Conservation (phyloP, 805 yeast genomes). For the Lipomyces oligophaga region DNA sequence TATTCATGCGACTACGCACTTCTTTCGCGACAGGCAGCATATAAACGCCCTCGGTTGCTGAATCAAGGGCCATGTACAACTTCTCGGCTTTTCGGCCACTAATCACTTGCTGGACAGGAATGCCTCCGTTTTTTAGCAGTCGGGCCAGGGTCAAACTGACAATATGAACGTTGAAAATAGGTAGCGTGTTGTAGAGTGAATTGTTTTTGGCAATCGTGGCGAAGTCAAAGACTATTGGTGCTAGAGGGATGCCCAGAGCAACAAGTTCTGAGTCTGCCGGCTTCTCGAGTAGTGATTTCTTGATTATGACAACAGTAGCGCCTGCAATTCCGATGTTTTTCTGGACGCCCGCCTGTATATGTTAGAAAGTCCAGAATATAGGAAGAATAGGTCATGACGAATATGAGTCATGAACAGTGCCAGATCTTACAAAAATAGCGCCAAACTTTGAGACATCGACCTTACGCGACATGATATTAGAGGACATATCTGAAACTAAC, state of each 20-base stretch:
- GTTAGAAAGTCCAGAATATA: not conserved
- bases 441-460: constrained; percentile 84
- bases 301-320: constrained; percentile 83
- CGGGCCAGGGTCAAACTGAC: constrained; percentile 71
- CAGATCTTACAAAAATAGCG: constrained; percentile 54
- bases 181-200: constrained; percentile 93
- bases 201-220: constrained; percentile 83
- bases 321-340: constrained; percentile 98
- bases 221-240: constrained; percentile 85
- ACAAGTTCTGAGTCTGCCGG: constrained; percentile 60
- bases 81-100: constrained; percentile 60
- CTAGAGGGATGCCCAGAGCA: constrained; percentile 61
- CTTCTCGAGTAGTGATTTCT: constrained; percentile 63
- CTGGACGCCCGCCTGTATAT: constrained; percentile 81
- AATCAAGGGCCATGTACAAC: constrained; percentile 63
- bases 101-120: constrained; percentile 53
- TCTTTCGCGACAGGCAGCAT: constrained; percentile 59
- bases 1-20: constrained; percentile 84
- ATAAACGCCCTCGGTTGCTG: constrained; percentile 56
- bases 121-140: constrained; percentile 67
- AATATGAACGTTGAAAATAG: constrained; percentile 86
- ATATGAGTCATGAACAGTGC: too few relatives aligned
- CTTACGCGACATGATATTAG: constrained; percentile 78
- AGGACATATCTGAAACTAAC: constrained; percentile 91
- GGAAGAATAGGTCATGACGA: too few relatives aligned